Conservation (phyloP, 768 basidiomycete genomes). For the Gelatoporia subvermispora region DNA sequence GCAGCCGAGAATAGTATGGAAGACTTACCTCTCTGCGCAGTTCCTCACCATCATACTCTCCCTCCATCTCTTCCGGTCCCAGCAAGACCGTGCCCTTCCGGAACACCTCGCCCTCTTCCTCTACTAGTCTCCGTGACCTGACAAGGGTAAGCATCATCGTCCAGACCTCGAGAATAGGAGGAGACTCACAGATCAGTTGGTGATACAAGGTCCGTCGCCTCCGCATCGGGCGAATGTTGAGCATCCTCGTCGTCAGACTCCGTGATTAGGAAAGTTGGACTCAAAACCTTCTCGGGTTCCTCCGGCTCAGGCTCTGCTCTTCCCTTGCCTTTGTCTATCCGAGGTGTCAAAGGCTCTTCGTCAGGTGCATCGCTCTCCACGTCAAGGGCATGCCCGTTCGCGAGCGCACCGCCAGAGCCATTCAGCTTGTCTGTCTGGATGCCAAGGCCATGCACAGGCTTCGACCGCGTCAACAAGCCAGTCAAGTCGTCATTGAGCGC, state of each 20-base stretch:
- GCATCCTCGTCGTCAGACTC: conserved; percentile 46
- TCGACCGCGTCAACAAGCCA: conserved; percentile 40
- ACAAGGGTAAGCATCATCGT: not conserved
- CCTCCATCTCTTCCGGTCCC: conserved; percentile 83
- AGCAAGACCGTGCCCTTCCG: conserved; percentile 81
- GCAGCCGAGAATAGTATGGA: not conserved
- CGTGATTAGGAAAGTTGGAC: conserved; percentile 38
- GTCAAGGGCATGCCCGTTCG: conserved; percentile 5
- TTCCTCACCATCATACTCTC: conserved; percentile 85
- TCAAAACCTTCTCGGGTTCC: conserved; percentile 64
- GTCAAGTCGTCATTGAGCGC: conserved; percentile 69
- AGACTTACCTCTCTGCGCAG: conserved; percentile 67
- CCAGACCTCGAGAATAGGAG: not conserved
- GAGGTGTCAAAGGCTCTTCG: conserved; percentile 48
- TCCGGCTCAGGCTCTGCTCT: conserved; percentile 66
- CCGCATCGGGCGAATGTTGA: conserved; percentile 10
- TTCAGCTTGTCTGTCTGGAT: conserved; percentile 8
- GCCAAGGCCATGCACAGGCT: conserved; percentile 12
- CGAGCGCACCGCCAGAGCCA: not conserved
- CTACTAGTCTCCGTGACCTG: conserved; percentile 78
- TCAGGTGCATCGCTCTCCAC: conserved; percentile 19
- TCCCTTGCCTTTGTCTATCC: conserved; percentile 75
- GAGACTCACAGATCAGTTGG: conserved; percentile 46
- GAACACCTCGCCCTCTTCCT: conserved; percentile 96
- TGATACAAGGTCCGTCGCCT: conserved; percentile 33